Percentiles rank a stretch among this genome's conserved stretches.
phyloP scores from a whole-genome alignment of 805 yeast species.

The Schwanniomyces sp. region DNA sequence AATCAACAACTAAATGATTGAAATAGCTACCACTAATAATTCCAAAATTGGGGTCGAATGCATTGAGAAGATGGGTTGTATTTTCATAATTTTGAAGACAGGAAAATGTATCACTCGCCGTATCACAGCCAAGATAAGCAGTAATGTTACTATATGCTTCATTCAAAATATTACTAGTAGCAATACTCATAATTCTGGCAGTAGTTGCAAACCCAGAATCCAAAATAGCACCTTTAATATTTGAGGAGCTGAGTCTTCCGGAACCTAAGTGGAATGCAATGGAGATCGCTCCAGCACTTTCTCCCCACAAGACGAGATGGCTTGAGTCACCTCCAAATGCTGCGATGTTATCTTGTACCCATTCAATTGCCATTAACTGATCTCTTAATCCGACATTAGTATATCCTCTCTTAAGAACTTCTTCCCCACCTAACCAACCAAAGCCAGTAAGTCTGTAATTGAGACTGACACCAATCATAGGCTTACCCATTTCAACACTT shows the following conservation, averaged over 20 bases:
- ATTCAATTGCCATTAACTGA: constrained; percentile 45
- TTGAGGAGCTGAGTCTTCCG: not conserved
- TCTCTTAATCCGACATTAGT: constrained; percentile 47
- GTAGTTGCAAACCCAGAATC: constrained; percentile 1
- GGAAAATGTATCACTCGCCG: not conserved
- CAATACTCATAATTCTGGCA: not conserved
- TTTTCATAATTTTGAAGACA: constrained; percentile 1
- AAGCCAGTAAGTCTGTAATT: constrained; percentile 37
- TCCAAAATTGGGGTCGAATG: not conserved
- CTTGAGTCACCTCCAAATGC: constrained; percentile 50
- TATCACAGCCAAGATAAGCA: not conserved
- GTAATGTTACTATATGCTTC: constrained; percentile 1
- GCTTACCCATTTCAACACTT: constrained; percentile 12
- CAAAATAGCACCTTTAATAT: constrained; percentile 4
- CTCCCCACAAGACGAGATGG: constrained; percentile 44
- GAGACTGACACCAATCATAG: constrained; percentile 30
- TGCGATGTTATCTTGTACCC: constrained; percentile 43
- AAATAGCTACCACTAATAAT: not conserved
- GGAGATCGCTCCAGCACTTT: constrained; percentile 36
- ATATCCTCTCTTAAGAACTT: constrained; percentile 14
- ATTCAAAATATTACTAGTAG: not conserved
- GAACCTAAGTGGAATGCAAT: constrained; percentile 1
- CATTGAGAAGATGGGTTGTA: not conserved
- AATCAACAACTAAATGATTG: not conserved
- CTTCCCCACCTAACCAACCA: constrained; percentile 31